These are phyloP conservation scores for Cyberlindnera suaveolens DNA, from an alignment of 805 yeast species.

Conservation along the genomic window DNA sequence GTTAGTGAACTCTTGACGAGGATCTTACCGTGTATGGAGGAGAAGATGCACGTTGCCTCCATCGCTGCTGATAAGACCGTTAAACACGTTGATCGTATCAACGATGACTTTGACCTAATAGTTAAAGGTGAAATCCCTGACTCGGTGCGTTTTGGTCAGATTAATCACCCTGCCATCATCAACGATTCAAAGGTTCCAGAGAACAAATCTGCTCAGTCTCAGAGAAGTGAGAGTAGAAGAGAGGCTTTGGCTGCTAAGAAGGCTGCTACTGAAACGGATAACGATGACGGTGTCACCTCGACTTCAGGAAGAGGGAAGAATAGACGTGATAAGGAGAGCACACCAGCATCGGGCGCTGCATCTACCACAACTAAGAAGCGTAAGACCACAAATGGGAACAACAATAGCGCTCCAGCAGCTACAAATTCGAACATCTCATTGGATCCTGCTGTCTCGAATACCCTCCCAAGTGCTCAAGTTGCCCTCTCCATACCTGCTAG, in stretches of 20 bases:
- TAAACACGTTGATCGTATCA: constrained; percentile 65
- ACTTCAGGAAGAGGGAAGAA: constrained; percentile 13
- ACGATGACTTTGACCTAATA: constrained; percentile 74
- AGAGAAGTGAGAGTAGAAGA: constrained; percentile 78
- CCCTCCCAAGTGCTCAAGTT: background rate
- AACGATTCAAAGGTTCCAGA: constrained; percentile 45
- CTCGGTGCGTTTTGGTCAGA: constrained; percentile 66
- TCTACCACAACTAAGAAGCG: constrained; percentile 22
- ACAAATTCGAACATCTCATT: background rate
- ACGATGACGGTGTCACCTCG: constrained; percentile 15
- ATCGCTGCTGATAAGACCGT: constrained; percentile 76
- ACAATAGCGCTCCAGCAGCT: too few species aligned
- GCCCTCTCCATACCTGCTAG: background rate
- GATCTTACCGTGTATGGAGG: constrained; percentile 87
- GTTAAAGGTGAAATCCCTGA: constrained; percentile 79
- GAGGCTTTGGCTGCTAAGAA: constrained; percentile 90
- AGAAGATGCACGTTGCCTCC: constrained; percentile 95
- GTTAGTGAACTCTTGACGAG: constrained; percentile 47
- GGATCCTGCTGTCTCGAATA: background rate
- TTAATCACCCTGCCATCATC: constrained; percentile 88
- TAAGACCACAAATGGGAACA: constrained; percentile 8
- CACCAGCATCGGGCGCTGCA: constrained; percentile 20
- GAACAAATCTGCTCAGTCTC: constrained; percentile 60
- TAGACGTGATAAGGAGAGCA: constrained; percentile 20
- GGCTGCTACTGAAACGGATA: constrained; percentile 37